Evolutionary conservation across 2,329 filamentous ascomycete species (phyloP), one percentile per base, ranked within the genome.

Genomic region (Pseudogymnoascus sp.): DNA sequence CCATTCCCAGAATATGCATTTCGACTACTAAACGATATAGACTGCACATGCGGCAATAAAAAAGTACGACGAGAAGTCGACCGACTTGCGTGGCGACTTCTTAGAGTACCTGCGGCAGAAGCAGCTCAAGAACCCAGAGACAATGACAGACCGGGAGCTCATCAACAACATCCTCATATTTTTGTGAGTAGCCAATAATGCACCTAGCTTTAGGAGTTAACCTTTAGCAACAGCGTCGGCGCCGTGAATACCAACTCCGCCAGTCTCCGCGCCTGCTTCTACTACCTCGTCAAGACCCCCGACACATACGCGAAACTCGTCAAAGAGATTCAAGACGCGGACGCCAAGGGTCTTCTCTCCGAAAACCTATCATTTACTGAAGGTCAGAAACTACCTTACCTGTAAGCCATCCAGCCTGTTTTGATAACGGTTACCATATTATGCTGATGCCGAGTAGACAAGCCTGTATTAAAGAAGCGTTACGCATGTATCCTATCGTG

Each of bases 301-400:
- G 9, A 64, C 0, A 64, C 65, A 3, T 67, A 79, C 60, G 35
- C 66, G 8, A 73, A 72, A 40, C 67, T 81, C 2, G 67, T 69
- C 1, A 15, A 65, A 0, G 78, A 82, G 63, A 69, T 80, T 21
- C 72, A 76, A 35, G 63, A 60, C 12, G 31, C 62, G n/a, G 18
- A 58, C 45, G 48, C 48, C 10, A 64, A 62, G 3, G 52, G 61
- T 3, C 58, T 64, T 7, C 33, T 63, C 10, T 63, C 62, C 3
- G 59, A 65, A 4, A 27, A 48, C 5, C 60, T 71, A 25, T 66
- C 66, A 0, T 74, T 71, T 59, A 67, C 66, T 31, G 65, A 72
- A 10, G 64, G 67, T 1, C 69, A 71, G 61, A 63, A 68, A 2
- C 67, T 78, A 61, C 75, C 74, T 0, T 82, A 81, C 63, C 72